Conservation (phyloP, 257 asterid species). For the Solanum chilense region DNA sequence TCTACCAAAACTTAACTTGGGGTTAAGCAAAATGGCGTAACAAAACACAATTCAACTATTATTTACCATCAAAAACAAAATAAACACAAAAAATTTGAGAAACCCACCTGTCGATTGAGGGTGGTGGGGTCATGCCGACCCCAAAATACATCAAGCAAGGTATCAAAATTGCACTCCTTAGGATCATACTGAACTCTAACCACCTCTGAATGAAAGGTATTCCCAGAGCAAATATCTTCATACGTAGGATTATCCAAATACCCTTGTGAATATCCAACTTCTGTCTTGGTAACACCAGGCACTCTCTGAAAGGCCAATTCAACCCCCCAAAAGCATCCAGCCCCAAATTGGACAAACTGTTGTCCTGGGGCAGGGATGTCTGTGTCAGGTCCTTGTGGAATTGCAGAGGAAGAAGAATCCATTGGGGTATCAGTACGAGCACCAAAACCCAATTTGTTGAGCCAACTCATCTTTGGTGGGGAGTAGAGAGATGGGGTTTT, state of each 20-base stretch:
- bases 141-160: slow-evolving; percentile 81
- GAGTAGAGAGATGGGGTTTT: slow-evolving; percentile 10
- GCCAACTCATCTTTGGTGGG: slow-evolving; percentile 54
- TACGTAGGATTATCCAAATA: slow-evolving; percentile 55
- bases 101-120: slow-evolving; percentile 73
- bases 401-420: slow-evolving; percentile 41
- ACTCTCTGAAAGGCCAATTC: slow-evolving; percentile 88
- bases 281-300: slow-evolving; percentile 74
- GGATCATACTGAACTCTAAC: slow-evolving; percentile 88
- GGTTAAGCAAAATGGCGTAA: background rate
- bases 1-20: background rate
- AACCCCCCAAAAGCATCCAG: slow-evolving; percentile 97
- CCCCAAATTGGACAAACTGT: slow-evolving; percentile 80
- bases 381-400: slow-evolving; percentile 70
- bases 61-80: background rate
- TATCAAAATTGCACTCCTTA: slow-evolving; percentile 55
- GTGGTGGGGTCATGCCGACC: slow-evolving; percentile 94
- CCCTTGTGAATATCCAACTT: slow-evolving; percentile 84
- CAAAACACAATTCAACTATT: background rate
- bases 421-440: slow-evolving; percentile 31
- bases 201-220: slow-evolving; percentile 73
- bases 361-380: slow-evolving; percentile 72
- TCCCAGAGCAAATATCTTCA: slow-evolving; percentile 75
- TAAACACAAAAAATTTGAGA: background rate
- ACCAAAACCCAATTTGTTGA: slow-evolving; percentile 70